Percentiles rank a stretch among this genome's conserved stretches.
phyloP scores from a whole-genome alignment of 805 yeast species.

The Priceomyces carsonii region DNA sequence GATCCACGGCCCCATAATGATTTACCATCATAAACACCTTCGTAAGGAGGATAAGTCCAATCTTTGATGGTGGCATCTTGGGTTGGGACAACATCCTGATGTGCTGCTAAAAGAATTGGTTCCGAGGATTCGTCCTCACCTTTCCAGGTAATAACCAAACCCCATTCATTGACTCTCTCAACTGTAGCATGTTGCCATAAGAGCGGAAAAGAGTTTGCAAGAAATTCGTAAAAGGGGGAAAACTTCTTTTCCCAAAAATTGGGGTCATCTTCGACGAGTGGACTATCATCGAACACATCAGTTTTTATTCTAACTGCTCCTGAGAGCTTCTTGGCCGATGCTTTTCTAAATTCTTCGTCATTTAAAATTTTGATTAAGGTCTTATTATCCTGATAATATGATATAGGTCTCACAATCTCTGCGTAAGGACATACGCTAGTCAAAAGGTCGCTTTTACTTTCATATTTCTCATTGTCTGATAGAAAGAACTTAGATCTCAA shows the following conservation, averaged over 20 bases:
- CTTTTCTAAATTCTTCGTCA: conserved; percentile 13
- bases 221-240: conserved; percentile 17
- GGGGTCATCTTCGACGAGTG: conserved; percentile 13
- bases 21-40: conserved; percentile 38
- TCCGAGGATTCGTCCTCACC: conserved; percentile 15
- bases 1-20: conserved; percentile 42
- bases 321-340: conserved; percentile 14
- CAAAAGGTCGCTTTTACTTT: no score
- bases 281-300: conserved; percentile 15
- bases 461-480: no score
- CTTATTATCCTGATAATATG: conserved; percentile 17
- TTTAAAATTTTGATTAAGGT: conserved; percentile 15
- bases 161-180: conserved; percentile 17
- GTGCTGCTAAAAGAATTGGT: conserved; percentile 24
- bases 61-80: conserved; percentile 19
- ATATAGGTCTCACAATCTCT: conserved; percentile 23
- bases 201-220: conserved; percentile 17
- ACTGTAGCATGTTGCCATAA: conserved; percentile 13
- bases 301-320: conserved; percentile 17
- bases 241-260: conserved; percentile 17
- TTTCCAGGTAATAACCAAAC: conserved; percentile 22
- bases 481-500: no score
- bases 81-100: conserved; percentile 26
- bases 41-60: conserved; percentile 41
- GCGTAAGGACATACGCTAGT: conserved; percentile 7